phyloP scores from a whole-genome alignment of 768 basidiomycete species.

The Russula foetens region DNA sequence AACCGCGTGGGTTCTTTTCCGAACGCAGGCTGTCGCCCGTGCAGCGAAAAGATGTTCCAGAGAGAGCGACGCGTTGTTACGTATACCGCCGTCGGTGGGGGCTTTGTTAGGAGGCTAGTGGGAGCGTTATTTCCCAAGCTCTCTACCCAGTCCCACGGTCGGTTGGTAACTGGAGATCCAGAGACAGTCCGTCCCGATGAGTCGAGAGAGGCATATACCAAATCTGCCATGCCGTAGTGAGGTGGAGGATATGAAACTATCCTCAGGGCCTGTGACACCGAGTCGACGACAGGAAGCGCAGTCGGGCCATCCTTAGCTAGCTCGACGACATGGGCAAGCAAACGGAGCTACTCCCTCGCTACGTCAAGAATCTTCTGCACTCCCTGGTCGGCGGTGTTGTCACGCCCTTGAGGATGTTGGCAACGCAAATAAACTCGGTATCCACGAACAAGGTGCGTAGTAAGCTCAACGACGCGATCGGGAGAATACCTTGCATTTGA shows the following conservation, averaged over 20 bases:
- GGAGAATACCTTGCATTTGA: constrained; percentile 54
- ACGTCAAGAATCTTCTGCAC: constrained; percentile 31
- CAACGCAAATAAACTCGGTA: constrained; percentile 60
- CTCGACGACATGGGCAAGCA: constrained; percentile 59
- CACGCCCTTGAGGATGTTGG: constrained; percentile 40
- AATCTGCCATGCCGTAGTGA: constrained; percentile 43
- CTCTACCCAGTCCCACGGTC: constrained; percentile 86
- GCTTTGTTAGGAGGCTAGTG: constrained; percentile 36
- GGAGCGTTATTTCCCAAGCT: constrained; percentile 53
- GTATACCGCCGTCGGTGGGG: constrained; percentile 35
- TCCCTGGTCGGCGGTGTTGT: constrained; percentile 23
- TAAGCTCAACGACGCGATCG: neutral
- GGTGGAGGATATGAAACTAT: constrained; percentile 48
- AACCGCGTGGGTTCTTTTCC: constrained; percentile 34
- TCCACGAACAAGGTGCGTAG: constrained; percentile 51
- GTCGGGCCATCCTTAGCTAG: constrained; percentile 45
- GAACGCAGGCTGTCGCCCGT: constrained; percentile 37
- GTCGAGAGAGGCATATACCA: constrained; percentile 54
- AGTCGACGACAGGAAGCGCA: constrained; percentile 42
- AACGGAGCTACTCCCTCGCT: constrained; percentile 55
- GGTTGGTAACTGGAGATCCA: constrained; percentile 52
- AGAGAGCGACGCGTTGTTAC: constrained; percentile 61
- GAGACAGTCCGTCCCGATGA: constrained; percentile 40
- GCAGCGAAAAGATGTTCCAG: constrained; percentile 67
- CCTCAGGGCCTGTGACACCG: constrained; percentile 48